Base-by-base conservation (phyloP, 2,329 filamentous ascomycete species). In the Cadophora sp. region DNA sequence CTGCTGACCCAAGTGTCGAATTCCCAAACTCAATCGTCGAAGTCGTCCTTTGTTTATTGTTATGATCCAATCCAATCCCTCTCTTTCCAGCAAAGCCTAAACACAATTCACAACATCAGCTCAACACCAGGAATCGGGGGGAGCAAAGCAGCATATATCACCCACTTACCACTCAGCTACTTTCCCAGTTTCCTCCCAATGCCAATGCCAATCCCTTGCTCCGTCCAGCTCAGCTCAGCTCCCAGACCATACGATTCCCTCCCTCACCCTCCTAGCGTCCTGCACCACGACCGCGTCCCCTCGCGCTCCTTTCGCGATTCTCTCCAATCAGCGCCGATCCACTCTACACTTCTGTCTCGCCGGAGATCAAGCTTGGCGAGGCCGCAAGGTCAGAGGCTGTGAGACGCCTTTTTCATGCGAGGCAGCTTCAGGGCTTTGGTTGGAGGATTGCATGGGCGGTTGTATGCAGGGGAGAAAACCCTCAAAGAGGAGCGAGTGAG, bases 121-220 rank as follows among this genome's bases (percentile, higher is more conserved):
- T 43, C 24, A 1, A 5, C n/a, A 22, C 24, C 33, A 65, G 50
- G 47, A 59, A 63, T 60, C 16, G 53, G 58, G 66, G 61, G 66
- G 68, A 66, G 58, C 48, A 55, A 33, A 59, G 43, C 39, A 61
- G 65, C 50, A 66, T 70, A 71, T 71, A 71, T 71, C 64, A 71
- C 55, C 55, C 55, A 27, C 55, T 24, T n/a, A 41, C 33, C 20
- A 33, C 50, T 43, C 33, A 43, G 7, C 6, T 13, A 36, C 16
- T 43, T n/a, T 43, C 27, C 53, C 22, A 36, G 16, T 48, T 48
- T 48, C n/a, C n/a, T 47, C 18, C 27, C 47, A 36, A 24, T 47
- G 3, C 27, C 20, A n/a, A 30, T 50, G 2, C 41, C 27, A 6
- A 22, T 61, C 14, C 43, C 45, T 61, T 48, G 43, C 33, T 13